Conservation (phyloP, 805 yeast species). For the Ogataea dorogensis region DNA sequence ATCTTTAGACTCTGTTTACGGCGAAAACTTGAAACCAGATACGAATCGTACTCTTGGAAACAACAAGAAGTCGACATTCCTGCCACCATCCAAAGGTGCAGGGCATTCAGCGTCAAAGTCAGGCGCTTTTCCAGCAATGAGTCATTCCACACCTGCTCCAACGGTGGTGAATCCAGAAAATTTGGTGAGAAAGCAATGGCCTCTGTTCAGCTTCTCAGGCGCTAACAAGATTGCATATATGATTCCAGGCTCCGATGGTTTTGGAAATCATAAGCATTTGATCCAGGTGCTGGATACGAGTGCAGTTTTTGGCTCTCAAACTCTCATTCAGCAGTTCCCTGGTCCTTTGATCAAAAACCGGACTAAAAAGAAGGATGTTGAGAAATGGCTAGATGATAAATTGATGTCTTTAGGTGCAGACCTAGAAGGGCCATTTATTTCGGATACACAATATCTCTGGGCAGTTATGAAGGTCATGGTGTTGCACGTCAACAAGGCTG, state of each 20-base stretch:
- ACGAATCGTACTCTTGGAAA: conserved; percentile 11
- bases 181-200: conserved; percentile 62
- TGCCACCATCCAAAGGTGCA: conserved; percentile 17
- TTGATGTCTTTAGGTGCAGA: conserved; percentile 21
- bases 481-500: conserved; percentile 23
- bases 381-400: conserved; percentile 58
- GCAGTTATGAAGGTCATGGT: conserved; percentile 28
- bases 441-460: conserved; percentile 29
- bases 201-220: conserved; percentile 67
- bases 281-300: conserved; percentile 40
- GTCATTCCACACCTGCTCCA: conserved; percentile 34
- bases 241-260: conserved; percentile 42
- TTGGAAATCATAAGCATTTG: conserved; percentile 30
- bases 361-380: conserved; percentile 63
- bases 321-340: conserved; percentile 56
- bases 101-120: conserved; percentile 1
- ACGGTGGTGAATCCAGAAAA: conserved; percentile 52
- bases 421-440: conserved; percentile 16
- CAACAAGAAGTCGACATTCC: conserved; percentile 15
- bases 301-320: conserved; percentile 39
- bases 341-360: conserved; percentile 64
- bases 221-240: conserved; percentile 44
- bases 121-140: conserved; percentile 1
- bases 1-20: conserved; percentile 20
- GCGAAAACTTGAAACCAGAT: conserved; percentile 19